Base-by-base conservation (phyloP, 352 stramenopile genomes). In the Globisporangium sylvaticum region DNA sequence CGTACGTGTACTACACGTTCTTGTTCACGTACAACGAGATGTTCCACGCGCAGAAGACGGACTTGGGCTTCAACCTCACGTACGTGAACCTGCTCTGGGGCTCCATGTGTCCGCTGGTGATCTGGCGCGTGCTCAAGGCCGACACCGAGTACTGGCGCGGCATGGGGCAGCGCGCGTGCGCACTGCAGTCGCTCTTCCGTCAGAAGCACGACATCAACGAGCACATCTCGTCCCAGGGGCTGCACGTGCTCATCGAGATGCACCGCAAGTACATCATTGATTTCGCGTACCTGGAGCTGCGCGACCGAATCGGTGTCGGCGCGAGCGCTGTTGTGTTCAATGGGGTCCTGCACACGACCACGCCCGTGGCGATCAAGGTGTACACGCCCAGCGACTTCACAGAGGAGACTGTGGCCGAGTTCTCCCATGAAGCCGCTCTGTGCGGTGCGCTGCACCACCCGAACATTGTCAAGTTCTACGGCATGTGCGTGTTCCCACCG, bases 241-340 rank as follows among this genome's bases (percentile, higher is more conserved):
- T 88, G 4, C 81, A 90, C n/a, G 42, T 71, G 15, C 76, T 90
- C 62, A 89, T 90, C 20, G 81, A 90, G 63, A 84, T 84, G 74
- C 80, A 90, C 22, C 65, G 73, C 52, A 80, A 88, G 27, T 84
- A 83, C 65, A 65, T 90, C 22, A 89, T 90, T 29, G 80, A 90
- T 59, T 90, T 90, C 56, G 81, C 82, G 0, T 72, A 87, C 65
- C 60, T 90, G 1, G 65, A 88, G 8, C 31, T 90, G n/a, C 69
- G 69, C 15, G 50, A 65, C 0, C 73, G 75, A 14, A 88, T 90
- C 61, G 81, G 81, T 31, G 67, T 67, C 0, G 82, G 82, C 7
- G 73, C 76, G 0, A 85, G 68, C 39, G 77, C 82, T 0, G 58
- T 71, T 34, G 77, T 90, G 27, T 90, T 86, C 32, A 69, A 68